Conservation (phyloP, 2,329 filamentous ascomycete species). For the Penicillium sp. region DNA sequence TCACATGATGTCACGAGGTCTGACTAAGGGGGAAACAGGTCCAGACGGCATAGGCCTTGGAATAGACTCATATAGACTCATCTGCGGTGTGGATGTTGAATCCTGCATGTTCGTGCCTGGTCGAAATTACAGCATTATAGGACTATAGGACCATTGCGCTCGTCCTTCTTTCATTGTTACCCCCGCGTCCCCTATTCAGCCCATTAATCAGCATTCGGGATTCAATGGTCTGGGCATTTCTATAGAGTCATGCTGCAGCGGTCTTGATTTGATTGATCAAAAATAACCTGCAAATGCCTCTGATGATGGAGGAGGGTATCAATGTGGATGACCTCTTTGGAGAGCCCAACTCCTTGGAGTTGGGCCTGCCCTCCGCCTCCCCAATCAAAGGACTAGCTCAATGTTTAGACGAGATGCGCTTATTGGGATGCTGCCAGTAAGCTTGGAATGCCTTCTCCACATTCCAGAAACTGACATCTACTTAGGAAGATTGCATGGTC, state of each 20-base stretch:
- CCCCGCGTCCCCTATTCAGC: not conserved
- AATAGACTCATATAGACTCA: not conserved
- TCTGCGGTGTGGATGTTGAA: no score
- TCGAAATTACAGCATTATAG: no score
- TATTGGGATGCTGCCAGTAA: constrained; percentile 80
- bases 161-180: not conserved
- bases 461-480: constrained; percentile 25
- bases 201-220: constrained; percentile 5
- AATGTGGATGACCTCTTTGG: constrained; percentile 76
- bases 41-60: not conserved
- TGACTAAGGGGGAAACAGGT: constrained; percentile 19
- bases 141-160: no score
- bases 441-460: constrained; percentile 34
- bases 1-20: constrained; percentile 14
- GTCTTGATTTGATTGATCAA: constrained; percentile 7
- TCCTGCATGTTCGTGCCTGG: no score
- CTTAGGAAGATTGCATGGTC: constrained; percentile 83
- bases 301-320: constrained; percentile 60
- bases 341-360: constrained; percentile 61
- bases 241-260: constrained; percentile 16
- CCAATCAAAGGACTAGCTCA: constrained; percentile 69
- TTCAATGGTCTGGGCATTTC: constrained; percentile 4
- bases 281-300: constrained; percentile 41
- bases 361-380: constrained; percentile 54
- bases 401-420: constrained; percentile 74